phyloP scores from a whole-genome alignment of 2,329 filamentous ascomycete genomes.

The Claviceps maximensis region DNA sequence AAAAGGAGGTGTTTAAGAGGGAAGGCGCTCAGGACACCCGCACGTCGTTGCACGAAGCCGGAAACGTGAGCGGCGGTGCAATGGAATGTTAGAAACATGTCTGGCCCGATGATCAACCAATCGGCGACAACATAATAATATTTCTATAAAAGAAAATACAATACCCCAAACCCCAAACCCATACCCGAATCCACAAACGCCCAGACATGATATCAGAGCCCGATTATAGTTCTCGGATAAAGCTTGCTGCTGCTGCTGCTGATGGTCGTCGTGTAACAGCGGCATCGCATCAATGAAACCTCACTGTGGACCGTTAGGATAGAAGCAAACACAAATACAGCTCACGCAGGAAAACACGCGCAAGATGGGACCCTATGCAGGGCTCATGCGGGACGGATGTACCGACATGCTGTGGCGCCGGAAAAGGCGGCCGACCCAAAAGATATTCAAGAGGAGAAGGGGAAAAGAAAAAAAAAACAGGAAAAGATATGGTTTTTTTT shows the following conservation, averaged over 20 bases:
- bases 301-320: background rate
- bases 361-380: no score
- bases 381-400: no score
- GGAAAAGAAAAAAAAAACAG: no score
- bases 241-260: background rate
- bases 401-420: no score
- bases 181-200: no score
- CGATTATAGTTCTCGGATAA: background rate
- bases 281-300: background rate
- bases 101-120: background rate
- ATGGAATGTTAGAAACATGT: background rate
- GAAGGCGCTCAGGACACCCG: background rate
- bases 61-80: background rate
- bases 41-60: background rate
- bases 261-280: background rate
- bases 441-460: no score
- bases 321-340: background rate
- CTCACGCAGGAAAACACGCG: background rate
- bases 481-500: no score
- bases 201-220: background rate
- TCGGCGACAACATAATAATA: no score
- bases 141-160: no score
- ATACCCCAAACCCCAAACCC: no score
- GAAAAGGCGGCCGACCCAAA: no score
- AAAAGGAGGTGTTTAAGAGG: background rate